Conservation (phyloP, 371 early-diverging fungal species). For the Sporodiniella umbellata region DNA sequence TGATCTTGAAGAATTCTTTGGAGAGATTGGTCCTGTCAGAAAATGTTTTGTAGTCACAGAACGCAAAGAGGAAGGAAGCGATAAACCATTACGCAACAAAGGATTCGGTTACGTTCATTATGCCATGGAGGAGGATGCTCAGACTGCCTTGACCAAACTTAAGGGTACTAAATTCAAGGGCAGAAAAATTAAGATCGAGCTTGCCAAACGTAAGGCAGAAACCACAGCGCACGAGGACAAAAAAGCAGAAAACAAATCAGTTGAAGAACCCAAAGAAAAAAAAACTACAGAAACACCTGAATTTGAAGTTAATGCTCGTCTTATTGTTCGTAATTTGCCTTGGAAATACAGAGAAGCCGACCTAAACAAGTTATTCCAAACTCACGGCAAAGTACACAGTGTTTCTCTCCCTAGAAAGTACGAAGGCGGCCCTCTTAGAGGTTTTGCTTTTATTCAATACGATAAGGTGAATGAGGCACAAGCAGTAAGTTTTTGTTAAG, state of each 20-base stretch:
- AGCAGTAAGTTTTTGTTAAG: constrained; percentile 28
- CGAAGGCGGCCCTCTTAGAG: constrained; percentile 69
- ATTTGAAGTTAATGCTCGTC: constrained; percentile 53
- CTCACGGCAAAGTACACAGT: constrained; percentile 61
- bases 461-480: constrained; percentile 62
- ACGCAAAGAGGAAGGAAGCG: constrained; percentile 24
- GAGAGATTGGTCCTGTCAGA: constrained; percentile 85
- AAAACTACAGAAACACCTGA: neutral
- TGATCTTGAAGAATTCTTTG: constrained; percentile 86
- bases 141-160: constrained; percentile 70
- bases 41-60: constrained; percentile 85
- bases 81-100: constrained; percentile 52
- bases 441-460: constrained; percentile 91
- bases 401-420: constrained; percentile 75
- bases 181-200: constrained; percentile 68
- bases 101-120: constrained; percentile 92
- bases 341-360: constrained; percentile 74
- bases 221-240: constrained; percentile 18
- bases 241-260: constrained; percentile 11
- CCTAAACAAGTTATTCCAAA: constrained; percentile 52
- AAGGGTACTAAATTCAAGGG: constrained; percentile 67
- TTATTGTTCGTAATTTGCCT: constrained; percentile 90
- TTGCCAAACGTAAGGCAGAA: constrained; percentile 53
- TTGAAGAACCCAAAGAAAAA: constrained; percentile 9
- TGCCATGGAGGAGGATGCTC: constrained; percentile 88